These are phyloP conservation scores for Quercus phellos DNA, from an alignment of 331 rosid genomes.

Conservation along the genomic window DNA sequence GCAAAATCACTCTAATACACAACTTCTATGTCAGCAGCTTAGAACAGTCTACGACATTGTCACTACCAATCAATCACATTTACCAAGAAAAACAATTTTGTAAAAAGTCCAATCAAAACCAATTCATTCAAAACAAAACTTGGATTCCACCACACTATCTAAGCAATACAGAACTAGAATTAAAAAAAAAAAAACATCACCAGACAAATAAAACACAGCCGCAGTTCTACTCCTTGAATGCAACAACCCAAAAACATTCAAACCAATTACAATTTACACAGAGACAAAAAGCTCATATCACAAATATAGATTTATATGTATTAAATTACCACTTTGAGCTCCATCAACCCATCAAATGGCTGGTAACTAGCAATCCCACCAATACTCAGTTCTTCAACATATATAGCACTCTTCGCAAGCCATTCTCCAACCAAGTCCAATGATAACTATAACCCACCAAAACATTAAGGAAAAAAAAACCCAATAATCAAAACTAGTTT, in stretches of 20 bases:
- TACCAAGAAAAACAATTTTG: not conserved
- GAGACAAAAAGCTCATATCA: not conserved
- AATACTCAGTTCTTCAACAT: constrained; percentile 27
- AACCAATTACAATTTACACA: too few species aligned
- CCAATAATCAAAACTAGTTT: not conserved
- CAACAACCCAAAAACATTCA: not conserved
- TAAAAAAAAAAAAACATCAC: too few species aligned
- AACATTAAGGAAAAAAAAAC: not conserved
- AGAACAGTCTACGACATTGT: not conserved
- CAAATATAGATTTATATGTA: not conserved
- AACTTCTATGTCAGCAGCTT: not conserved
- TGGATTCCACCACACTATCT: too few species aligned
- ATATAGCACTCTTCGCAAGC: constrained; percentile 46
- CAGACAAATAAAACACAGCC: not conserved
- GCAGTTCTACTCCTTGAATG: not conserved
- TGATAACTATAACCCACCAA: constrained; percentile 42
- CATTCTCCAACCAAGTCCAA: constrained; percentile 66
- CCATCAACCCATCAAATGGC: constrained; percentile 45
- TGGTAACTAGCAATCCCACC: constrained; percentile 40
- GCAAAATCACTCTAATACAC: not conserved
- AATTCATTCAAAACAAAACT: not conserved
- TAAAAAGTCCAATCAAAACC: not conserved
- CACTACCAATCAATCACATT: not conserved
- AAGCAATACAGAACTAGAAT: too few species aligned
- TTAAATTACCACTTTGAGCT: constrained; percentile 44